Percentiles rank a stretch among this genome's conserved stretches.
Conservation (phyloP, 345 rosid genomes). For the Bruguiera parviflora region DNA sequence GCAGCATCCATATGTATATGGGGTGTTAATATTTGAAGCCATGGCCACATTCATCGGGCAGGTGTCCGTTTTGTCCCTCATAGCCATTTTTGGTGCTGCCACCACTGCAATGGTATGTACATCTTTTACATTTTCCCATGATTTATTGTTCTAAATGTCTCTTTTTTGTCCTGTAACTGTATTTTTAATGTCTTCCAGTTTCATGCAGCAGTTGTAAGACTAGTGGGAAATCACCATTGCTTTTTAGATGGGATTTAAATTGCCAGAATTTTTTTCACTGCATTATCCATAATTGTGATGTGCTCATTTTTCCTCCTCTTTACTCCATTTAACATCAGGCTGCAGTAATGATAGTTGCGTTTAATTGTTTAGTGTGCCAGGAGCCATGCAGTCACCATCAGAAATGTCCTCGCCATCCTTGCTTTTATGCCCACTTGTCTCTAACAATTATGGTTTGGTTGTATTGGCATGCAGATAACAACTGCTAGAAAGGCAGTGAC, state of each 20-base stretch:
- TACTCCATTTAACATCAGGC: too few relatives aligned
- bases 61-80: conserved; percentile 87
- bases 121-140: not conserved
- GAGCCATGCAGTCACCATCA: too few relatives aligned
- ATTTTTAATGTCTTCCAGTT: not conserved
- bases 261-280: not conserved
- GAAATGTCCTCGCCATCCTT: too few relatives aligned
- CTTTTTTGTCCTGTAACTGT: too few relatives aligned
- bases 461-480: conserved; percentile 49
- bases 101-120: conserved; percentile 82
- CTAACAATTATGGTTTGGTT: conserved; percentile 3
- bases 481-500: conserved; percentile 85
- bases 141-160: not conserved
- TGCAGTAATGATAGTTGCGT: too few relatives aligned
- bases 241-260: conserved; percentile 1
- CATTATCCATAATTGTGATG: too few relatives aligned
- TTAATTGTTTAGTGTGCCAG: too few relatives aligned
- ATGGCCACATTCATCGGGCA: conserved; percentile 95
- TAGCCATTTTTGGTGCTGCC: conserved; percentile 94
- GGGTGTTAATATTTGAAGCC: conserved; percentile 85
- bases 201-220: not conserved
- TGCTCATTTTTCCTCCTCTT: too few relatives aligned
- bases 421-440: too few relatives aligned
- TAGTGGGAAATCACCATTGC: not conserved
- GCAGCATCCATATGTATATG: conserved; percentile 88